Base-by-base conservation (phyloP, 441 rosid genomes). In the California macrophylla region DNA sequence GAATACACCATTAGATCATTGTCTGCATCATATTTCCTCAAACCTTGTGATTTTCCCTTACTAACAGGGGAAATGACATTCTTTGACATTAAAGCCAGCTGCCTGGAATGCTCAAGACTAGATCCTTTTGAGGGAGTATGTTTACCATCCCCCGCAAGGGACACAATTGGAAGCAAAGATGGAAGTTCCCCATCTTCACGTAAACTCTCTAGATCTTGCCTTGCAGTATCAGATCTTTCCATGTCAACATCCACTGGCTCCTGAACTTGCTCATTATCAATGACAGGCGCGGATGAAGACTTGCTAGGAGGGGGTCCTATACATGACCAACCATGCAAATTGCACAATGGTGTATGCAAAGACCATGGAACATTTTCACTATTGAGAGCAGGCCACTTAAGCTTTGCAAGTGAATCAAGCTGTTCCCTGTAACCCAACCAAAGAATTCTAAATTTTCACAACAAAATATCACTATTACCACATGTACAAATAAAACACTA, bases 151-250 rank as follows among this genome's bases (percentile, higher is more conserved):
- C 68, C 82, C 70, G 70, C 74, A 32, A 34, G 75, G 69, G 91
- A 76, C 62, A 85, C 83, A 70, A 75, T 79, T 73, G 80, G 72
- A 74, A 79, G 74, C 82, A 89, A 76, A 64, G 96, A 85, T 13
- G 97, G 98, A 77, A 93, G 95, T 81, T 93, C 97, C 75, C 96
- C 98, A 74, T 93, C 97, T 79, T 91, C 98, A 76, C 89, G 83
- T 4, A 77, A 73, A 80, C 85, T 73, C 82, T 87, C 96, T 18
- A 71, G 74, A 74, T 84, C 96, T 77, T 83, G 90, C 77, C 82
- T 93, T 47, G 86, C 81, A 70, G 76, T 72, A 72, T 75, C 74
- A 63, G 88, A 65, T 80, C 86, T 84, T 76, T 88, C 83, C 71
- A 69, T 71, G 69, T 82, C 91, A 61, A 83, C 82, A 36, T 87